A percentile compares a stretch with the other conserved stretches of the same genome.
Evolutionary conservation across 805 yeast genomes (phyloP).

Genomic region (Nakazawaea ishiwadae): DNA sequence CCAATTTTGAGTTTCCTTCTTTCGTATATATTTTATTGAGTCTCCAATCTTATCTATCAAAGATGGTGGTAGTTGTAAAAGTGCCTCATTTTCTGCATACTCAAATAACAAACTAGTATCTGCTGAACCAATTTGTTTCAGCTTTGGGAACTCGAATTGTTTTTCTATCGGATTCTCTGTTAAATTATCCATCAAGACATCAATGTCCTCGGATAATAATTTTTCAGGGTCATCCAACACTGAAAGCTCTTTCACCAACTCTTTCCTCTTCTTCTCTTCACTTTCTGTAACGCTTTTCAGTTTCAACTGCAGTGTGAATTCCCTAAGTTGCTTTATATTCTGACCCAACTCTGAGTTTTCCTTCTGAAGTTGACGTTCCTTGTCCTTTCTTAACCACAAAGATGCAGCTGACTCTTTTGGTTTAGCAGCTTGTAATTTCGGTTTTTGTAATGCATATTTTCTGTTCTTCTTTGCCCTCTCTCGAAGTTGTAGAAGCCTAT

Average conservation of each 20-base stretch:
- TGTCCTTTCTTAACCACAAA: conserved; percentile 23
- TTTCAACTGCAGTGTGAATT: conserved; percentile 27
- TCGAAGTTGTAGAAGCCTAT: conserved; percentile 16
- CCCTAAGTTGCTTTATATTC: conserved; percentile 25
- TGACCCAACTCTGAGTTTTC: conserved; percentile 23
- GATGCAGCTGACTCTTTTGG: conserved; percentile 11
- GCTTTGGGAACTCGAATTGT: conserved; percentile 19
- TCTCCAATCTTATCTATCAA: conserved; percentile 34
- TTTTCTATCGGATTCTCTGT: background rate
- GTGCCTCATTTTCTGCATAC: conserved; percentile 14
- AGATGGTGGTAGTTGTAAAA: conserved; percentile 29
- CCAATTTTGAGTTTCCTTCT: conserved; percentile 41
- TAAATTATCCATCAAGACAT: conserved; percentile 22
- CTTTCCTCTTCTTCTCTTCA: conserved; percentile 16
- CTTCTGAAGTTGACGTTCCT: conserved; percentile 17
- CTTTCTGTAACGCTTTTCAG: conserved; percentile 20
- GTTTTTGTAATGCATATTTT: background rate
- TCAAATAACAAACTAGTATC: conserved; percentile 1
- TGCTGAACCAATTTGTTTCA: conserved; percentile 10
- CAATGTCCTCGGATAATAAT: conserved; percentile 16
- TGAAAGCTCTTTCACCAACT: conserved; percentile 18
- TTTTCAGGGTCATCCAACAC: conserved; percentile 16
- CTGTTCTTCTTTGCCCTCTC: conserved; percentile 5
- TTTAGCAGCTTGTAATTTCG: background rate
- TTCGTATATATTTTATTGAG: conserved; percentile 33